Evolutionary conservation across 2,329 filamentous ascomycete species (phyloP).

Genomic region (Fusarium duplospermum): DNA sequence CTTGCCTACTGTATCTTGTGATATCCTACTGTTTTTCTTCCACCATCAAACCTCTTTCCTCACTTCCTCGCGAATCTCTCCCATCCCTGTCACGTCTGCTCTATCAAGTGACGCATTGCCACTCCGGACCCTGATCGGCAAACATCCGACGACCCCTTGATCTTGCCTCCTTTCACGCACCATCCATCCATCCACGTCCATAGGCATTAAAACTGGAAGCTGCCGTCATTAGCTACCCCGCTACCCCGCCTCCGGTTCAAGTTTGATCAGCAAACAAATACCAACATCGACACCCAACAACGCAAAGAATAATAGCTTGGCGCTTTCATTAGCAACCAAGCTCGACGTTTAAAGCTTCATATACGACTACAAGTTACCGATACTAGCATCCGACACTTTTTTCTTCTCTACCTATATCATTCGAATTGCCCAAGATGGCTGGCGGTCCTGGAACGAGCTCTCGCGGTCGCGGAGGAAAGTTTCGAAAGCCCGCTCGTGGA

Average conservation of each 20-base stretch:
- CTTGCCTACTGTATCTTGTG: neutral
- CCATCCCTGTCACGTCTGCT: neutral
- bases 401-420: conserved; percentile 2
- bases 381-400: neutral
- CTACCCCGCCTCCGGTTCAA: conserved; percentile 50
- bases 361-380: neutral
- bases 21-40: neutral
- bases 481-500: conserved; percentile 91
- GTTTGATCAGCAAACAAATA: conserved; percentile 37
- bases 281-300: conserved; percentile 5
- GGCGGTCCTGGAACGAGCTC: conserved; percentile 61
- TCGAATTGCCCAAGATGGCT: conserved; percentile 56
- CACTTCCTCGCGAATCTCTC: neutral
- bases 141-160: neutral
- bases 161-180: conserved; percentile 4
- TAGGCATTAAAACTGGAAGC: conserved; percentile 4
- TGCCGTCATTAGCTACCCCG: conserved; percentile 49
- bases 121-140: conserved; percentile 11
- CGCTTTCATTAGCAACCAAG: neutral
- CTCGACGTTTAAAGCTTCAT: neutral
- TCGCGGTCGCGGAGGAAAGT: conserved; percentile 91
- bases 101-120: conserved; percentile 3
- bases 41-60: neutral
- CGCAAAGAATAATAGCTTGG: conserved; percentile 9
- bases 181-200: neutral